phyloP scores from a whole-genome alignment of 345 rosid genomes.

The Lepidium africanum region DNA sequence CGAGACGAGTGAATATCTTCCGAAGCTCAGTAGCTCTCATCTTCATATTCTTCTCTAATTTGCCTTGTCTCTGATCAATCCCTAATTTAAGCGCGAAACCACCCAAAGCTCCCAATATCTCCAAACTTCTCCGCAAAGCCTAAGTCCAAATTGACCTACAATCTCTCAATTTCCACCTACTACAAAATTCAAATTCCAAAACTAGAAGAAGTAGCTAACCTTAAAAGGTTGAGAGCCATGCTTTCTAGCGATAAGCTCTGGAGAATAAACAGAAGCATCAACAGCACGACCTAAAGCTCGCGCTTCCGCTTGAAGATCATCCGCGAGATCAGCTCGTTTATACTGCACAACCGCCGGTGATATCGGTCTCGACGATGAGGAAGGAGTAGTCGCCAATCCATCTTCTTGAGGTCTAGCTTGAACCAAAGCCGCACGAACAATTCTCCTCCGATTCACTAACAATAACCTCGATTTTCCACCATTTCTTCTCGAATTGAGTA shows the following conservation, averaged over 20 bases:
- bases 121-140: constrained; percentile 67
- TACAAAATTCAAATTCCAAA: not conserved
- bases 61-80: constrained; percentile 64
- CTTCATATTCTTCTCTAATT: constrained; percentile 59
- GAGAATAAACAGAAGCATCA: constrained; percentile 68
- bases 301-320: constrained; percentile 80
- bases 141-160: constrained; percentile 17
- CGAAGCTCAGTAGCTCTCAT: constrained; percentile 60
- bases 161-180: not conserved
- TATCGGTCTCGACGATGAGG: constrained; percentile 10
- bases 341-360: constrained; percentile 14
- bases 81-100: constrained; percentile 58
- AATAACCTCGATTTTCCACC: not conserved
- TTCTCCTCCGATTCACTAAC: not conserved
- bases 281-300: constrained; percentile 78
- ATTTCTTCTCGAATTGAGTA: not conserved
- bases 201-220: constrained; percentile 31
- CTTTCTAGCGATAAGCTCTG: constrained; percentile 60
- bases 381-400: constrained; percentile 16
- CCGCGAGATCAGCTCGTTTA: constrained; percentile 41
- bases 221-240: constrained; percentile 71
- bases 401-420: constrained; percentile 31
- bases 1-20: constrained; percentile 66
- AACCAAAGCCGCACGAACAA: constrained; percentile 35
- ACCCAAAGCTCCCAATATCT: constrained; percentile 58